Base-by-base conservation (phyloP, 106 monocot species). In the Vanilla planifolia region DNA sequence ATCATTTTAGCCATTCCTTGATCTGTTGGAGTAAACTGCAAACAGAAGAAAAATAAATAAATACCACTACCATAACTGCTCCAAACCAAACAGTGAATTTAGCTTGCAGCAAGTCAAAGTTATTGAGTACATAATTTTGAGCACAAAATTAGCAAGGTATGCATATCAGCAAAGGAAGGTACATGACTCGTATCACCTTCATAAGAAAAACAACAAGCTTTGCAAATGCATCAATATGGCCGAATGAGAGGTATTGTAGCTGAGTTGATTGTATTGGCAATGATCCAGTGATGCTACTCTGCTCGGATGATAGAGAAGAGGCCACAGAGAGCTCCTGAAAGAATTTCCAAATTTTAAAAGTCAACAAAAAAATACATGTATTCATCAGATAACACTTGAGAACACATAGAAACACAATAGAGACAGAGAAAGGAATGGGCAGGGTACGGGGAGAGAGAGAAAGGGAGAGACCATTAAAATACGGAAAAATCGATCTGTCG, bases 401-500 rank as follows among this genome's bases (percentile, higher is more conserved):
- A 33, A 66, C 37, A 33, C 48, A 69, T 9, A 56, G 15, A 24
- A 37, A 35, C 35, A 36, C 15, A 28, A n/a, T n/a, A n/a, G n/a
- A n/a, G n/a, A n/a, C n/a, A n/a, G n/a, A n/a, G n/a, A n/a, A n/a
- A 34, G 10, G 25, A 22, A 51, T 20, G 47, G 16, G 20, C 11
- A 10, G 14, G 33, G 34, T 6, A 48, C 4, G 4, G 63, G 50
- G 6, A 51, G 48, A 25, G 43, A 41, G 34, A 15, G 34, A 32
- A 48, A 41, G 33, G 8, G 19, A 46, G 59, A 67, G 47, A 99
- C 92, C 72, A 48, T 92, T 2, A 99, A 59, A 60, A 88, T 46
- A 69, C 75, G 84, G 59, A 88, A 99, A 56, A 92, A 92, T 23
- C 73, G 82, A 9, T 99, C 98, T 5, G 82, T 92, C 23, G 60